Base-by-base conservation (phyloP, 139 green algal genomes). In the Chlorella sp. region DNA sequence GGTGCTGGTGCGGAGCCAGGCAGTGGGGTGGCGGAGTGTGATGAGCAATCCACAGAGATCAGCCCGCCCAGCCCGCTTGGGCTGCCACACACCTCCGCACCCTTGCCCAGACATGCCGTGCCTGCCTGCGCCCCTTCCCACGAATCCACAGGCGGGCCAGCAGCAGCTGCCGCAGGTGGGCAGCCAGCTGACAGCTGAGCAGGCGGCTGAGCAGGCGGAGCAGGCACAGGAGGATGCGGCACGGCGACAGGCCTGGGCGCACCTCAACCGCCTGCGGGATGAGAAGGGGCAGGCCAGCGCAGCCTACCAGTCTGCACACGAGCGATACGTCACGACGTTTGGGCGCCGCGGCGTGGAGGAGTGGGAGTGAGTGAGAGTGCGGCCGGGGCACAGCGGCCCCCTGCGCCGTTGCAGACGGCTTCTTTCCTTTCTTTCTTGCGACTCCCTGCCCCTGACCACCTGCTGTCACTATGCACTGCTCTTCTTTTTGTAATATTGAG, bases 231-330 rank as follows among this genome's bases (percentile, higher is more conserved):
- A 85, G 48, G 80, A 85, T 39, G 80, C 42, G 0, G 80, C 48
- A 0, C 80, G 80, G 80, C 80, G 80, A 30, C 48, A 42, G 15
- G 80, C 80, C 9, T 85, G 80, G 80, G 14, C 1, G 80, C 48
- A 85, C 48, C 80, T 85, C 48, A 85, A 85, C 48, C 42, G 80
- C 32, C 32, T 85, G 48, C 42, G 80, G 12, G 80, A 85, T 18
- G 40, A 40, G 42, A 30, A 11, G 12, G 48, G 42, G 12, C 37
- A 42, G 42, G 80, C 3, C 2, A 36, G 32, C 34, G 80, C 42
- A 1, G 14, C 30, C 18, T 85, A 69, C 48, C 24, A 12, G 28
- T 9, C 5, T 0, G 80, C 80, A 7, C 48, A 85, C 80, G 80
- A 85, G 28, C 80, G 80, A 3, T 85, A 71, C 14, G 80, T 85